Evolutionary conservation across 768 basidiomycete species (phyloP), one percentile per base, ranked within the genome.

Genomic region (Antrodiella citrinella): DNA sequence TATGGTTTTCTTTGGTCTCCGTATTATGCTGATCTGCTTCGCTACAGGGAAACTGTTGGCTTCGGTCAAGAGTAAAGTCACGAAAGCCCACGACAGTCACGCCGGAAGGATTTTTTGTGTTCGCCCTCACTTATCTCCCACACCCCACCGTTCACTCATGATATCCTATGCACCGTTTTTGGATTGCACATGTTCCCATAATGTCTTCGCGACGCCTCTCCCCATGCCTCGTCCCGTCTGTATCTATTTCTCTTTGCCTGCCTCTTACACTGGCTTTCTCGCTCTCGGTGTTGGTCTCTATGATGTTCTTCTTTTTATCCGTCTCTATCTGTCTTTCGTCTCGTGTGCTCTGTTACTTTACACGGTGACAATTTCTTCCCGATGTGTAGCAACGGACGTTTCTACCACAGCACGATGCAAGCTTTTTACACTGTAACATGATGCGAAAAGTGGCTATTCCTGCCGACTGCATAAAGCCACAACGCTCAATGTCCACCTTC

Each of bases 41-140:
- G 47, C 47, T 53, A 12, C 60, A 87, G 88, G 72, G 91, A 94
- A 73, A 93, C 91, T 9, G 86, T 94, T 58, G 91, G 91, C 56
- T 95, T 95, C 68, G 91, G 92, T 54, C 90, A 94, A 62, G 91
- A 93, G 69, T 93, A 79, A 74, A 65, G 41, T 19, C 5, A 43
- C 5, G n/a, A 5, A n/a, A 9, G 7, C 35, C 35, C 35, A n/a
- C n/a, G n/a, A n/a, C n/a, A n/a, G n/a, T 7, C 30, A 35, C 30
- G 30, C 15, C 30, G 30, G 30, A 35, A 35, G 30, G 30, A 35
- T 35, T 7, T 35, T 35, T 35, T 7, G 30, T 35, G 41, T 43
- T 22, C 41, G 41, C n/a, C 19, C 41, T n/a, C n/a, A n/a, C n/a
- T n/a, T 43, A 18, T 43, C 41, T 43, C 41, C 15, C 18, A 9